Evolutionary conservation across 805 yeast species (phyloP).

Genomic region (Limtongia smithiae): DNA sequence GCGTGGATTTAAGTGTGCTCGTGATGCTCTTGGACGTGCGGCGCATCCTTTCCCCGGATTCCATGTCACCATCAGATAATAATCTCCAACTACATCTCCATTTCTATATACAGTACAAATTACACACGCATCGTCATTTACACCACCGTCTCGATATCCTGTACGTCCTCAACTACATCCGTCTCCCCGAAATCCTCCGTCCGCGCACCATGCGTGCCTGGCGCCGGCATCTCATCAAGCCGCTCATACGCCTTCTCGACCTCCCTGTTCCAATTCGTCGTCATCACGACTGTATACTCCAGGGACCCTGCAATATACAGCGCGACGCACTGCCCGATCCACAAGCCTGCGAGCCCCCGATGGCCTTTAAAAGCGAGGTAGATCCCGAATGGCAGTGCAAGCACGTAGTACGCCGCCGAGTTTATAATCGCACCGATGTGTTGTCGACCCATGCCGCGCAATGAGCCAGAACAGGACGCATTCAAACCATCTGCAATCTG

Average conservation of each 20-base stretch:
- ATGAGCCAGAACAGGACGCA: slow-evolving; percentile 65
- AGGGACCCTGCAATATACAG: slow-evolving; percentile 28
- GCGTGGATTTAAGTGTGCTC: no score
- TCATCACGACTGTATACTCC: slow-evolving; percentile 24
- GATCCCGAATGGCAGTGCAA: slow-evolving; percentile 67
- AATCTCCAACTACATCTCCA: no score
- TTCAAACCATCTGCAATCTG: slow-evolving; percentile 70
- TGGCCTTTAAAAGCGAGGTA: slow-evolving; percentile 51
- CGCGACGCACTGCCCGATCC: slow-evolving; percentile 63
- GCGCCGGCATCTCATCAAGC: slow-evolving; percentile 21
- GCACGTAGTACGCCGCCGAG: slow-evolving; percentile 62
- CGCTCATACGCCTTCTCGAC: slow-evolving; percentile 29
- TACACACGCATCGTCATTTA: no score
- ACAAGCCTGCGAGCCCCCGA: slow-evolving; percentile 57
- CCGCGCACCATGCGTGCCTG: no score
- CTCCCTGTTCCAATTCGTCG: slow-evolving; percentile 30
- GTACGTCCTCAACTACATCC: no score
- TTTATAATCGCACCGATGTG: slow-evolving; percentile 68
- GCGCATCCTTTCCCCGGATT: no score
- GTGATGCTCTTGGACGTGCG: no score
- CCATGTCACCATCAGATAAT: no score
- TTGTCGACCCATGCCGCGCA: slow-evolving; percentile 76
- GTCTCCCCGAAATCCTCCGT: no score
- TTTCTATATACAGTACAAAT: no score
- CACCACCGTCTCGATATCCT: no score